Evolutionary conservation across 2,329 filamentous ascomycete species (phyloP).

Genomic region (Talaromyces sp.): DNA sequence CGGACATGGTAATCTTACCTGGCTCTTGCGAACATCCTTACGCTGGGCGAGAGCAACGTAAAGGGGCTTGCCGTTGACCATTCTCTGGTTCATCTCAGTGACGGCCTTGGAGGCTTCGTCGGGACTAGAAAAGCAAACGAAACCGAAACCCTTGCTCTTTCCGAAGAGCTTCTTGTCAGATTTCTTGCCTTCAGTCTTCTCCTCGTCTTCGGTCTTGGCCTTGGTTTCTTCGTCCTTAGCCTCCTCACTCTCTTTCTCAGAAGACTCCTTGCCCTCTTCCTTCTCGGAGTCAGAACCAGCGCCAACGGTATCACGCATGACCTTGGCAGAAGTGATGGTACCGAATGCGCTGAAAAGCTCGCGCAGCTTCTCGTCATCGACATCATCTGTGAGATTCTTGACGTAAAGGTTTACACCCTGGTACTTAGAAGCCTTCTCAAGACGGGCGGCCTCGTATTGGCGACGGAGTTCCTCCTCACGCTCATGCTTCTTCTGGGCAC

Average conservation of each 20-base stretch:
- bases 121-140: constrained; percentile 99
- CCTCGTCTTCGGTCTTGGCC: constrained; percentile 52
- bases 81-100: constrained; percentile 99
- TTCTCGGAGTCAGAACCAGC: constrained; percentile 36
- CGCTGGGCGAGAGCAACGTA: constrained; percentile 98
- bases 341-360: constrained; percentile 89
- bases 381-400: constrained; percentile 96
- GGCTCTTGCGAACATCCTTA: constrained; percentile 99
- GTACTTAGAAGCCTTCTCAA: constrained; percentile 99
- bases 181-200: constrained; percentile 55
- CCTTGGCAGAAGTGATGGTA: constrained; percentile 96
- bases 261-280: constrained; percentile 40
- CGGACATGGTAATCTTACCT: constrained; percentile 41
- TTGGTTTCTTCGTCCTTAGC: constrained; percentile 40
- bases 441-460: constrained; percentile 94
- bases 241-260: constrained; percentile 31
- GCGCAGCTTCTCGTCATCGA: constrained; percentile 96
- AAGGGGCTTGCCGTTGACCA: constrained; percentile 93
- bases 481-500: constrained; percentile 99
- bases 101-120: constrained; percentile 99
- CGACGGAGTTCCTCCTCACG: constrained; percentile 98
- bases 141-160: constrained; percentile 99
- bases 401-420: constrained; percentile 99
- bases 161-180: constrained; percentile 66
- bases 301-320: constrained; percentile 77